Base-by-base conservation (phyloP, 768 basidiomycete species). In the Boletus rubescentipes region DNA sequence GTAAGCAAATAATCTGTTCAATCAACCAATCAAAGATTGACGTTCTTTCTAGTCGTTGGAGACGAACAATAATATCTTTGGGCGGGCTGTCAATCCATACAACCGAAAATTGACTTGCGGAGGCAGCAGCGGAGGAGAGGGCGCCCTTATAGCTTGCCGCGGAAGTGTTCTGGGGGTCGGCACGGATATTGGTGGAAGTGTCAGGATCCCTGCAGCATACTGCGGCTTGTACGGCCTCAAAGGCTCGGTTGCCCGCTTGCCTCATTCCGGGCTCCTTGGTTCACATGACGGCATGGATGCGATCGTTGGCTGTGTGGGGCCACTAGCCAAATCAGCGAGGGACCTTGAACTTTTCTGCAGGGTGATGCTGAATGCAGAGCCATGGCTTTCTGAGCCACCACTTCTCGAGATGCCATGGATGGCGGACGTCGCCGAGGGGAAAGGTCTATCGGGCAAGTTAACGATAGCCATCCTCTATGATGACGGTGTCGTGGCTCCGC, bases 1-100 rank as follows among this genome's bases (percentile, higher is more conserved):
- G 80, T 77, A 55, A 68, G 78, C 66, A 31, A 50, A 49, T 32
- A 21, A 41, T 29, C 29, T 26, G 37, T 44, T 23, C 21, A 35
- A 46, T 18, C 9, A 3, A 40, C 31, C 36, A 20, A 41, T 46
- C 47, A 47, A 35, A 50, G 37, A 41, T 49, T 69, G 31, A 64
- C 14, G 11, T 43, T 39, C 29, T 35, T 49, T 51, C 54, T 52
- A 82, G 79, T 73, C 79, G 4, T 65, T 81, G 42, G 82, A 83
- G 48, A 79, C 77, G 23, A 73, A 81, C 61, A 83, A 80, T 56
- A 79, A 82, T 45, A 46, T 70, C 16, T 72, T 69, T 51, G 93
- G 92, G 0, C 76, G 81, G 20, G 81, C 87, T 1, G 68, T 75
- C 16, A 93, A 93, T 65, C 93, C 93, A 0, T 77, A 75, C 68